Percentiles rank a stretch among this genome's conserved stretches.
Evolutionary conservation across 305 asterid genomes (phyloP).

Genomic region (Solanum hybrid): DNA sequence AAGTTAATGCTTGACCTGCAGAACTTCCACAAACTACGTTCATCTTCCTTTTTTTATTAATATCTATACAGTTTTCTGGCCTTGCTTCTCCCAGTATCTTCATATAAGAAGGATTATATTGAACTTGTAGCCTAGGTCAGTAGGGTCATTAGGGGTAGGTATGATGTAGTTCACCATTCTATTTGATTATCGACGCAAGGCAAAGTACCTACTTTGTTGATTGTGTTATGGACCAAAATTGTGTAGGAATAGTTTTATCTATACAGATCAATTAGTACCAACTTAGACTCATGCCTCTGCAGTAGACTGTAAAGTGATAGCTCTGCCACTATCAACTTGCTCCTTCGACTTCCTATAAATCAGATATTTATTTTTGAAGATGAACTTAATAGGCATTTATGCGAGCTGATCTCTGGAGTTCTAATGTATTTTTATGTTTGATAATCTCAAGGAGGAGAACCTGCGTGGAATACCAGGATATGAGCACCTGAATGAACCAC

Average conservation of each 20-base stretch:
- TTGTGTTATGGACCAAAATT: neutral
- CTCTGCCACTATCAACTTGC: neutral
- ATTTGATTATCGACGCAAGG: neutral
- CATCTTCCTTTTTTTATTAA: neutral
- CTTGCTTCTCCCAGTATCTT: neutral
- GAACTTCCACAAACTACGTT: neutral
- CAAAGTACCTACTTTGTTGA: neutral
- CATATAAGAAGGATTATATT: neutral
- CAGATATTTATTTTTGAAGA: neutral
- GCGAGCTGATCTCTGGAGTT: neutral
- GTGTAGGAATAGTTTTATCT: neutral
- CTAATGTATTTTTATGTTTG: neutral
- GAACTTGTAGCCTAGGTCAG: neutral
- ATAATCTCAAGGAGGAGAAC: constrained; percentile 30
- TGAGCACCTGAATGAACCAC: constrained; percentile 35
- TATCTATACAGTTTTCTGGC: neutral
- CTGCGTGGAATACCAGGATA: constrained; percentile 33
- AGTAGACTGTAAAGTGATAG: neutral
- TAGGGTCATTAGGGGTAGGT: neutral
- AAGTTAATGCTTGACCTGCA: neutral
- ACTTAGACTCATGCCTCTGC: neutral
- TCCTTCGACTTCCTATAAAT: neutral
- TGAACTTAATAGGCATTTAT: neutral
- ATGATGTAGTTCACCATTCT: neutral
- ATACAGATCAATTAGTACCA: neutral